Conservation (phyloP, 2,329 filamentous ascomycete genomes). For the Alternaria solani region DNA sequence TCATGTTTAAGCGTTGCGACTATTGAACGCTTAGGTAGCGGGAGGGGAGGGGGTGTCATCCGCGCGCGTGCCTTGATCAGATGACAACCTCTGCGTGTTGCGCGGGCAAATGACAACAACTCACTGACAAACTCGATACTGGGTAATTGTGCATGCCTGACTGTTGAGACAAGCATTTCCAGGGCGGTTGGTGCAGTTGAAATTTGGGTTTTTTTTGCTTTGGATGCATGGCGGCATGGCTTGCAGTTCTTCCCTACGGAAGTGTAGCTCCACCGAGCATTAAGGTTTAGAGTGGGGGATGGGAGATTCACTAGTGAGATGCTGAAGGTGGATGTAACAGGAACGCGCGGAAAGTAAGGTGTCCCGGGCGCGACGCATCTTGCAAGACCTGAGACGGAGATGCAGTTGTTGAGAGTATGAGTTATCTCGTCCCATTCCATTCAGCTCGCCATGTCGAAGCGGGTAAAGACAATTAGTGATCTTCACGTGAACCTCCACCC, state of each 20-base stretch:
- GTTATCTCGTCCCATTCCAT: background rate
- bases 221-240: background rate
- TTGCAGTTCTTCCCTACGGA: background rate
- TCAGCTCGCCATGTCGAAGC: background rate
- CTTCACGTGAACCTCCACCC: background rate
- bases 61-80: background rate
- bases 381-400: background rate
- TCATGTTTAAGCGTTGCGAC: background rate
- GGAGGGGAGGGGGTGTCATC: background rate
- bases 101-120: background rate
- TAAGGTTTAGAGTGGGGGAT: conserved; percentile 3
- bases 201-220: background rate
- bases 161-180: background rate
- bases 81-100: background rate
- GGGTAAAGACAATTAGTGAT: background rate
- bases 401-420: background rate
- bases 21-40: conserved; percentile 4
- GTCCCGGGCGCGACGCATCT: background rate
- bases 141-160: background rate
- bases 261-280: background rate
- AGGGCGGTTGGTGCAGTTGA: background rate
- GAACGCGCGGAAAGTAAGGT: background rate
- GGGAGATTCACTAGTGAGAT: background rate
- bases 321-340: background rate
- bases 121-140: background rate